Conservation (phyloP, 2,329 filamentous ascomycete genomes). For the Aspergillus felis region DNA sequence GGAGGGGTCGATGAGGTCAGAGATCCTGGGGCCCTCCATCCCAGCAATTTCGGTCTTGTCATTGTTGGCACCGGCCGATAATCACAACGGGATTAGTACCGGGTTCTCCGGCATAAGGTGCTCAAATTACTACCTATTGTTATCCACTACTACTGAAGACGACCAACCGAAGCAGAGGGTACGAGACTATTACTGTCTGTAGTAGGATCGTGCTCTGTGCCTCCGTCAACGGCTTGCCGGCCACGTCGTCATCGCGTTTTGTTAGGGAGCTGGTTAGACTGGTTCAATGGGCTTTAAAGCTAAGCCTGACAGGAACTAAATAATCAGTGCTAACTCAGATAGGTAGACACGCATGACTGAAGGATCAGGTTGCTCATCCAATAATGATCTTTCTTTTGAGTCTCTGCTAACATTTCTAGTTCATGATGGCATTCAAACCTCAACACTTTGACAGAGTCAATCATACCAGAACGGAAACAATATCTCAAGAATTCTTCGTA, state of each 20-base stretch:
- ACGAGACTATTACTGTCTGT: no score
- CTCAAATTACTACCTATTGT: no score
- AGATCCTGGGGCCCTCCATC: neutral
- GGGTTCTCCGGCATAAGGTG: slow-evolving; percentile 10
- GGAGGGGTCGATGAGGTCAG: slow-evolving; percentile 33
- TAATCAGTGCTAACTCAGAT: slow-evolving; percentile 4
- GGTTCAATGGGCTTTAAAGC: neutral
- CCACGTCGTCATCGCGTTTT: neutral
- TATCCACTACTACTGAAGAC: neutral
- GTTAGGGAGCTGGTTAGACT: neutral
- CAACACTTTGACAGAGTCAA: neutral
- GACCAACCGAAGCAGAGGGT: neutral
- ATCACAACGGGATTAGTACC: slow-evolving; percentile 18
- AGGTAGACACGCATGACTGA: neutral
- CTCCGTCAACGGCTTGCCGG: neutral
- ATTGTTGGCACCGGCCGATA: neutral
- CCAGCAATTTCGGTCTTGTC: slow-evolving; percentile 5
- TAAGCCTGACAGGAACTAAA: neutral
- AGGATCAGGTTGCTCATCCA: neutral
- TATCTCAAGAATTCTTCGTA: neutral
- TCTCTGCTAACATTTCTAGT: neutral
- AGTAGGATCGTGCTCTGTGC: neutral
- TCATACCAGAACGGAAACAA: neutral
- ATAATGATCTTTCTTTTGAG: neutral
- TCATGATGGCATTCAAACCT: neutral